phyloP scores from a whole-genome alignment of 306 rosid species.

The Vigna mungo region DNA sequence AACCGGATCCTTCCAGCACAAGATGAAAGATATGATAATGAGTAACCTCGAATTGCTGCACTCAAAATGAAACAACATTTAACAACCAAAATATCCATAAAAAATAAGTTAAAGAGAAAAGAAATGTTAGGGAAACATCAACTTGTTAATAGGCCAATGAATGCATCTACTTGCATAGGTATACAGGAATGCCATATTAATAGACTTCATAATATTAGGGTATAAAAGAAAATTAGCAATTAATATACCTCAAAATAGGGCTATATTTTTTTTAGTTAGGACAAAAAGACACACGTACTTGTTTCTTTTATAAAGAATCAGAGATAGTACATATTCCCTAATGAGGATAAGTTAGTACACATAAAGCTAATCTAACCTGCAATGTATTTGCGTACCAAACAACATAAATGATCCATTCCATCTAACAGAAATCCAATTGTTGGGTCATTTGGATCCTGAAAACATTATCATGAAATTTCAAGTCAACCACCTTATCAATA shows the following conservation, averaged over 20 bases:
- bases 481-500: conserved; percentile 47
- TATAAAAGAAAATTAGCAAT: background rate
- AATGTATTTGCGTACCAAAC: conserved; percentile 95
- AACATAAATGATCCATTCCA: conserved; percentile 94
- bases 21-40: conserved; percentile 92
- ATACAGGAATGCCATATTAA: background rate
- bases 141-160: background rate
- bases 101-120: conserved; percentile 31
- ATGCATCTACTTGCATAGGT: background rate
- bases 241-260: background rate
- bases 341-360: conserved; percentile 21
- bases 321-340: conserved; percentile 24
- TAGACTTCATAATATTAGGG: background rate
- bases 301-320: background rate
- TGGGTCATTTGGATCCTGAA: conserved; percentile 97
- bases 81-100: conserved; percentile 13
- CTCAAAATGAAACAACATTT: conserved; percentile 41
- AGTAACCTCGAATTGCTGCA: conserved; percentile 98
- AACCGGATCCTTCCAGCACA: conserved; percentile 94
- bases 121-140: background rate
- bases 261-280: background rate
- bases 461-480: conserved; percentile 38
- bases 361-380: conserved; percentile 69
- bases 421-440: conserved; percentile 92
- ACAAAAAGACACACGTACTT: background rate